These are phyloP conservation scores for Podaxis sp. DNA, from an alignment of 768 basidiomycete genomes.

Conservation along the genomic window DNA sequence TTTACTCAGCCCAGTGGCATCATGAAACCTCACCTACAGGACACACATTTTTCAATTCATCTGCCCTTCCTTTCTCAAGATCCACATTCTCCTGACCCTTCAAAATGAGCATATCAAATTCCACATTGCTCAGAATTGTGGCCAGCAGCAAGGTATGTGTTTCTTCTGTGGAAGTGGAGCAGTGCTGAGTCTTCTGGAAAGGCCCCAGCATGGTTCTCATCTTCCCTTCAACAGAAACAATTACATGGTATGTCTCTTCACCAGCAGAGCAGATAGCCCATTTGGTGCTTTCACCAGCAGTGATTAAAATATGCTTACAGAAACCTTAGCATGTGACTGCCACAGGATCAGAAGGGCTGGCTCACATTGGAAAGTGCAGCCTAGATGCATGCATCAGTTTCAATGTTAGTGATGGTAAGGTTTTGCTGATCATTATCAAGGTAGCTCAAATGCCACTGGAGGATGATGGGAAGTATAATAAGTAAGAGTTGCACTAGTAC, in stretches of 20 bases:
- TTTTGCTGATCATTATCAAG: neutral
- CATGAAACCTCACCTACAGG: too few species aligned
- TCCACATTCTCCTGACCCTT: too few species aligned
- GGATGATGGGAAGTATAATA: neutral
- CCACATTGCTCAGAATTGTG: too few species aligned
- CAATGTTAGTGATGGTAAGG: neutral
- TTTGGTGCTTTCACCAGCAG: neutral
- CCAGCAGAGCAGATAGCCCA: neutral
- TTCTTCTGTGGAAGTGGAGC: too few species aligned
- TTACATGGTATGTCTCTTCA: neutral
- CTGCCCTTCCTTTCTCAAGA: too few species aligned
- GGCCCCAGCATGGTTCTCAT: too few species aligned
- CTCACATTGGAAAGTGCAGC: neutral
- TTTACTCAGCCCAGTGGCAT: too few species aligned
- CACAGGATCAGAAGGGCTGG: neutral
- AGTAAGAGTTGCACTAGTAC: neutral
- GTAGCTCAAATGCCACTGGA: neutral
- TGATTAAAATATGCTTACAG: neutral
- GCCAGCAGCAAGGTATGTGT: too few species aligned
- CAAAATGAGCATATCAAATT: too few species aligned
- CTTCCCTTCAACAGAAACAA: too few species aligned
- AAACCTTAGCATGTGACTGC: neutral
- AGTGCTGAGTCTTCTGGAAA: too few species aligned
- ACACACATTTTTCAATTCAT: too few species aligned
- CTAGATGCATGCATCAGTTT: neutral